Evolutionary conservation across 108 stramenopile species (phyloP), one percentile per base, ranked within the genome.

Genomic region (Parietichytrium sp.): DNA sequence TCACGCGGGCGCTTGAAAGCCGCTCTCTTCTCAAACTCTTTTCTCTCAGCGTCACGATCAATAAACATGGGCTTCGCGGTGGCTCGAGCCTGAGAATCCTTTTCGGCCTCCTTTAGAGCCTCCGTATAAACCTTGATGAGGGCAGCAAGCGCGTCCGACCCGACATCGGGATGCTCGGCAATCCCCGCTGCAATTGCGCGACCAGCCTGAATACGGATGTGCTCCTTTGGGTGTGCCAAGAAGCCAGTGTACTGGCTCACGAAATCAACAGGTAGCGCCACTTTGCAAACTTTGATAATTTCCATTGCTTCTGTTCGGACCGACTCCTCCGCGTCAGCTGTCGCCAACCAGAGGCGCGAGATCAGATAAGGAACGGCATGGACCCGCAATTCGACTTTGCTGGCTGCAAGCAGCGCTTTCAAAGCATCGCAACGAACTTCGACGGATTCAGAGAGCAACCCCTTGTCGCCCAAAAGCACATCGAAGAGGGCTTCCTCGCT

Each of bases 41-140:
- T 72, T 6, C 38, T 42, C 3, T 72, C 61, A 42, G 61, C 61
- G 20, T 72, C 61, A 12, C 61, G 61, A 25, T 72, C 61, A 27
- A 72, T 72, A 3, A 72, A 72, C 61, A 45, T 72, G 15, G 61
- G 61, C 61, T 72, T 72, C 15, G 23, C 20, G 6, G 61, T 45
- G 23, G 61, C 61, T 18, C 16, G n/a, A 31, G 36, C 61, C n/a
- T 72, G 20, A 25, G 36, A 33, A n/a, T 72, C 61, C 33, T 36
- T 42, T 0, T 18, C 12, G 0, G 61, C 61, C 38, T 23, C 29
- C 10, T 42, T 33, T 42, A 72, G 2, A 2, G 36, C 33, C 20
- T 72, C 61, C 16, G 6, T 72, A 20, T 72, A 72, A 25, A 72
- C 38, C 8, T 33, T n/a, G 29, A 72, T 25, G 0, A 72, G 20